phyloP scores from a whole-genome alignment of 345 rosid genomes.

The Sonneratia alba region DNA sequence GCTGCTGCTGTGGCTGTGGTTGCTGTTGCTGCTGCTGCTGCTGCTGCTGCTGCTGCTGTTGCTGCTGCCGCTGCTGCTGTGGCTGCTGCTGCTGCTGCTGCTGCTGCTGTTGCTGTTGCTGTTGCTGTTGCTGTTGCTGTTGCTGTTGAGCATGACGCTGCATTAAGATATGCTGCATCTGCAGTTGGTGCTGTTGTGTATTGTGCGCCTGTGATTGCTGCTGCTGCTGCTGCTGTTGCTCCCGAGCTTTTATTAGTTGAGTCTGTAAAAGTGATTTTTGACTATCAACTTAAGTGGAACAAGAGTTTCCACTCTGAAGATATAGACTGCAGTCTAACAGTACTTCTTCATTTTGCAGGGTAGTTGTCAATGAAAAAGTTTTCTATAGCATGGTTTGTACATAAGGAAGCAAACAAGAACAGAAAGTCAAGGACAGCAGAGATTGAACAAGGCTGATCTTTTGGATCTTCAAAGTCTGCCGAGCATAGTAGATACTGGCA shows the following conservation, averaged over 20 bases:
- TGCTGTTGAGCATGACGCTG: constrained; percentile 46
- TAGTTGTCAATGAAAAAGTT: too few species aligned
- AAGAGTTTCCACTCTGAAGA: not conserved
- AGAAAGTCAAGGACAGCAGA: not conserved
- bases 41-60: too few species aligned
- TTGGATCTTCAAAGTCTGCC: not conserved
- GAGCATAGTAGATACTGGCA: too few species aligned
- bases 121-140: constrained; percentile 38
- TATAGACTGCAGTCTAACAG: too few species aligned
- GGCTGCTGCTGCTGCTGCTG: too few species aligned
- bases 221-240: constrained; percentile 45
- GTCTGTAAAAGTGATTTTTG: constrained; percentile 30
- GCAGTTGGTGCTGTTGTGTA: constrained; percentile 32
- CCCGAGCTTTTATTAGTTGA: constrained; percentile 26
- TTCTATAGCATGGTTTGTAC: not conserved
- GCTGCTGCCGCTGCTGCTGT: too few species aligned
- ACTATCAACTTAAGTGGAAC: not conserved
- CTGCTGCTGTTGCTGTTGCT: constrained; percentile 11
- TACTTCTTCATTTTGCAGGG: too few species aligned
- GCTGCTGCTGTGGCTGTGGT: constrained; percentile 39
- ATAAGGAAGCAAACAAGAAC: not conserved
- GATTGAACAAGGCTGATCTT: not conserved
- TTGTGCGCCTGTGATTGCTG: constrained; percentile 44
- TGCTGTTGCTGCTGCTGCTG: constrained; percentile 42
- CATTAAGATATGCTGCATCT: constrained; percentile 39